Base-by-base conservation (phyloP, 73 alveolate species). In the Paramecium biaurelia region DNA sequence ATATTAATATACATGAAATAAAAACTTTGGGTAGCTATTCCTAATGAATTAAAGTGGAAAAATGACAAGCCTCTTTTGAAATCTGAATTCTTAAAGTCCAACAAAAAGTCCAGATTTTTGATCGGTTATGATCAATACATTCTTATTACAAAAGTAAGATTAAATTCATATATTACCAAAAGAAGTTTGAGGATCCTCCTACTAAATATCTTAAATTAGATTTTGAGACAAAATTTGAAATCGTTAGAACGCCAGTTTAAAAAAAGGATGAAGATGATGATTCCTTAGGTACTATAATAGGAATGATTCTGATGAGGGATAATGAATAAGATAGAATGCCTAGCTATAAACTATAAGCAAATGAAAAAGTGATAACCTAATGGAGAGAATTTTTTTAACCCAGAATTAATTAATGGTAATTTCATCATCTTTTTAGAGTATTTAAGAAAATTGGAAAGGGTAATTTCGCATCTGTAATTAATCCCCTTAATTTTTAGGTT, bases 181-280 rank as follows among this genome's bases (percentile, higher is more conserved):
- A 79, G 90, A 79, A 79, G 5, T 68, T 42, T 41, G 90, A 45
- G 7, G 90, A 24, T 37, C 26, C 30, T 53, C 90, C 90, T 0
- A 10, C 9, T 0, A 79, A 79, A 23, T 79, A 18, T 79, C 76
- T 79, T 4, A 79, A 79, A 24, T 34, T 79, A 12, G 72, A 79
- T 26, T 79, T 79, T 21, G 90, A 79, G 14, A 79, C 90, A 0
- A 79, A 79, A 43, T 79, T 79, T 79, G 90, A 79, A 11, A 24
- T 79, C 2, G 5, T 41, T 9, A 41, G 90, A 45, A 30, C 45
- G 23, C n/a, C 35, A 10, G 43, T 79, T 9, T 41, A 38, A 26
- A 79, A 79, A n/a, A 79, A 79, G 28, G 90, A 79, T 79, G 90
- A 79, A 20, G 90, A 79, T 21, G 90, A 79, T 45, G 90, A 79